Percentiles rank a stretch among this genome's conserved stretches.
Conservation (phyloP, 2,329 filamentous ascomycete species). For the Stachybotrys elegans region DNA sequence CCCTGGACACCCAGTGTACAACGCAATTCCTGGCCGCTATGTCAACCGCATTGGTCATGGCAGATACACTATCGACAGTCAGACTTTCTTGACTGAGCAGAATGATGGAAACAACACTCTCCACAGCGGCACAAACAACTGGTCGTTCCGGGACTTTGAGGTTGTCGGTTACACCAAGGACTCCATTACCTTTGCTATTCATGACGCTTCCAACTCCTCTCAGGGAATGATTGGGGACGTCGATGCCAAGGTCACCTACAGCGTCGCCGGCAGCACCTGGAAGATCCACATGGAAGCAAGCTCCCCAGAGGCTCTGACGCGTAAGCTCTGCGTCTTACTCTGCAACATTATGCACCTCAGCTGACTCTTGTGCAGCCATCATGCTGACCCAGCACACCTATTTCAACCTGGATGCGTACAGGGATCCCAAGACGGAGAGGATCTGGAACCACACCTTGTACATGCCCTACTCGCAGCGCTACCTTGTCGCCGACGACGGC, state of each 20-base stretch:
- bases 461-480: slow-evolving; percentile 56
- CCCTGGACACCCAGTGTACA: slow-evolving; percentile 53
- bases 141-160: slow-evolving; percentile 60
- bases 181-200: slow-evolving; percentile 62
- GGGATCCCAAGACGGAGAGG: slow-evolving; percentile 47
- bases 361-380: slow-evolving; percentile 32
- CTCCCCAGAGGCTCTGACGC: slow-evolving; percentile 41
- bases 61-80: slow-evolving; percentile 47
- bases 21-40: slow-evolving; percentile 58
- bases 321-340: slow-evolving; percentile 20
- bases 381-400: slow-evolving; percentile 64
- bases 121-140: slow-evolving; percentile 55
- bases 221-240: slow-evolving; percentile 59
- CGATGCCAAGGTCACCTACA: slow-evolving; percentile 57
- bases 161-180: slow-evolving; percentile 47
- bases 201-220: slow-evolving; percentile 52
- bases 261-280: slow-evolving; percentile 50
- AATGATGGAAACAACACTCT: slow-evolving; percentile 53
- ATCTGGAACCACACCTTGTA: slow-evolving; percentile 60
- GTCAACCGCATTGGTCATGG: slow-evolving; percentile 60
- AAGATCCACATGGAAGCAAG: slow-evolving; percentile 55
- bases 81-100: slow-evolving; percentile 45
- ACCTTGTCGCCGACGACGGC: slow-evolving; percentile 50
- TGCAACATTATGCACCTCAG: neutral
- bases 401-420: slow-evolving; percentile 64